Base-by-base conservation (phyloP, 2,329 filamentous ascomycete genomes). In the Pseudocercospora crystallina region DNA sequence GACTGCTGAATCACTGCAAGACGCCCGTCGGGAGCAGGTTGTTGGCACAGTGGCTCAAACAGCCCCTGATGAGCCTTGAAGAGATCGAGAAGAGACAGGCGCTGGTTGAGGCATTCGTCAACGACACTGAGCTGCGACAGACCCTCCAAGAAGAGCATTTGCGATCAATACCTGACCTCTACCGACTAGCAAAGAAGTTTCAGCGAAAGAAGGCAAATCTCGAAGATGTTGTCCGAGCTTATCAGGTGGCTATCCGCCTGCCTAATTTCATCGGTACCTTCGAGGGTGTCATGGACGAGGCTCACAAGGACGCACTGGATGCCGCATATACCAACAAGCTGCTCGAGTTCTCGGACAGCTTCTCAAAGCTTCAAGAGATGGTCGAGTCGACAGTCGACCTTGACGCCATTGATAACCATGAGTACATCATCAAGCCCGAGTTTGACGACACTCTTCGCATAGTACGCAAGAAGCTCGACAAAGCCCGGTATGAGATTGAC, bases 371-470 rank as follows among this genome's bases (percentile, higher is more conserved):
- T 9, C 89, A 92, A 65, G 94, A 99, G 68, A 96, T 99, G 90
- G 94, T 99, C 0, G 94, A 99, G 74, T 96, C 94, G 1, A 99
- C 95, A 0, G 91, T 99, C 11, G 94, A 99, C 65, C 81, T 99
- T 0, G 89, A 96, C 51, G 94, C 94, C 2, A 81, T 99, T 9
- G 92, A 99, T 64, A 90, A 94, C 60, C 94, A 99, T 66, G 94
- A 99, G 68, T 99, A 95, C 73, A 92, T 96, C 63, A 99, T 99
- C 80, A 99, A 97, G 72, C 89, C 95, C 1, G 94, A 99, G 66
- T 99, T 96, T 58, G 94, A 99, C 64, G 90, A 96, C 51, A 82
- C 85, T 47, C 77, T 99, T 33, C 84, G 87, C 13, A 83, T 89
- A n/a, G 95, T 99, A 61, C 84, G 89, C 45, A 91, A 89, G 73